Evolutionary conservation across 1,139 yeast genomes (phyloP).

Genomic region (Diutina neorugosa): DNA sequence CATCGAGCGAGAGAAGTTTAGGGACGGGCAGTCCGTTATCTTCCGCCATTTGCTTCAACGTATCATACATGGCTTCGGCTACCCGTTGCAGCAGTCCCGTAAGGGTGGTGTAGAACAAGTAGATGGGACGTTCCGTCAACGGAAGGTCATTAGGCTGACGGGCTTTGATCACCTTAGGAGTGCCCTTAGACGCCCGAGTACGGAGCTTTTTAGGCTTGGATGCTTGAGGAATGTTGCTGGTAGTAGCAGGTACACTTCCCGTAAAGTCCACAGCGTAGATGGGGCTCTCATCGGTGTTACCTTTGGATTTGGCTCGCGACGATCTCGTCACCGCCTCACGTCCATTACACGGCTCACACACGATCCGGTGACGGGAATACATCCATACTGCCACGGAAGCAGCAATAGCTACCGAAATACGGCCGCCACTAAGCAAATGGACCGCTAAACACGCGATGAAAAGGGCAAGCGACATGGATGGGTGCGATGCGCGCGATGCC

Average conservation of each 20-base stretch:
- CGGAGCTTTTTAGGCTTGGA: not conserved
- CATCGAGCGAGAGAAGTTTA: conserved; percentile 52
- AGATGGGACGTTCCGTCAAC: not conserved
- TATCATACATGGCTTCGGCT: conserved; percentile 39
- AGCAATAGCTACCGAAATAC: not conserved
- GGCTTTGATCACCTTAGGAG: conserved; percentile 29
- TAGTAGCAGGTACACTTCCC: conserved; percentile 16
- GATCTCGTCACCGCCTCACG: not conserved
- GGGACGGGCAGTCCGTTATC: conserved; percentile 33
- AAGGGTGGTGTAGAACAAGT: conserved; percentile 70
- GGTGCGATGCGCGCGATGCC: not conserved
- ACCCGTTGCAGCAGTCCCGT: conserved; percentile 72
- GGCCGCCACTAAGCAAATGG: not conserved
- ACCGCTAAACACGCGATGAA: not conserved
- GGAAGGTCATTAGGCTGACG: not conserved
- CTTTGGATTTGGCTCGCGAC: not conserved
- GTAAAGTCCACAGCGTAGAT: conserved; percentile 36
- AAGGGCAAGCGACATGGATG: not conserved
- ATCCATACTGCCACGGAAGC: not conserved
- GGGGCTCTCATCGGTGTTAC: conserved; percentile 9
- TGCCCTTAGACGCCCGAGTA: conserved; percentile 15
- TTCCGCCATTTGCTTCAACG: conserved; percentile 12
- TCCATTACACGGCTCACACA: conserved; percentile 2
- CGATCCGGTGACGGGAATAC: not conserved
- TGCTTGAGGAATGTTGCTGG: conserved; percentile 13